phyloP scores from a whole-genome alignment of 1,284 basidiomycete species.

The Volvariella volvacea region DNA sequence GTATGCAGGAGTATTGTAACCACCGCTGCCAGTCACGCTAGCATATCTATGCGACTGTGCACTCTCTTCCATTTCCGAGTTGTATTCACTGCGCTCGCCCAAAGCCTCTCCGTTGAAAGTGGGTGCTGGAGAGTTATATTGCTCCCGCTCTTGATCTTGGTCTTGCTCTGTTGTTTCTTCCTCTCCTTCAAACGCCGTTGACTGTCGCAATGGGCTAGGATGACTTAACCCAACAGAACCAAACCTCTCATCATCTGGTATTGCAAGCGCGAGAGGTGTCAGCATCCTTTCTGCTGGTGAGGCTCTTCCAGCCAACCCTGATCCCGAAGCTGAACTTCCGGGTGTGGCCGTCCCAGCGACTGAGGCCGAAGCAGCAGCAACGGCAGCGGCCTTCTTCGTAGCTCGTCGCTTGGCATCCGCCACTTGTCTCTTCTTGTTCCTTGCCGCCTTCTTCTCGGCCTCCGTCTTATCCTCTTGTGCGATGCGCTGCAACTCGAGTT shows the following conservation, averaged over 20 bases:
- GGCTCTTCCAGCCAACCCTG: too few relatives aligned
- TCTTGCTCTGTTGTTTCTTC: constrained; percentile 8
- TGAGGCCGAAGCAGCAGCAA: too few relatives aligned
- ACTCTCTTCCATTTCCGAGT: constrained; percentile 26
- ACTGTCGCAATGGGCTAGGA: constrained; percentile 37
- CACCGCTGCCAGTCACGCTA: too few relatives aligned
- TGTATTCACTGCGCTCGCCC: constrained; percentile 41
- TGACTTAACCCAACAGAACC: constrained; percentile 5
- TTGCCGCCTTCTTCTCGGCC: constrained; percentile 41
- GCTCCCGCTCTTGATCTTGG: constrained; percentile 6
- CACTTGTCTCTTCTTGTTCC: constrained; percentile 29
- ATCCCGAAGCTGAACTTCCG: too few relatives aligned
- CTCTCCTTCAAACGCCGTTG: constrained; percentile 25
- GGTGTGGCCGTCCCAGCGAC: too few relatives aligned
- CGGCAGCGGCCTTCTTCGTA: too few relatives aligned
- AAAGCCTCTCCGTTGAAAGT: constrained; percentile 39
- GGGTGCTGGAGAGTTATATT: constrained; percentile 40
- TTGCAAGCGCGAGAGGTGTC: constrained; percentile 9
- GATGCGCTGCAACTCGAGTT: constrained; percentile 30
- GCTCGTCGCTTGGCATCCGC: too few relatives aligned
- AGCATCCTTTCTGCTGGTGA: too few relatives aligned
- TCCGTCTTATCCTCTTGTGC: constrained; percentile 37
- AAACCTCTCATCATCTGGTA: constrained; percentile 18
- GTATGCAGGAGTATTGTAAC: too few relatives aligned
- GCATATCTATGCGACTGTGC: background rate